Conservation (phyloP, 129 eudicot genomes). For the Lonicera japonica region DNA sequence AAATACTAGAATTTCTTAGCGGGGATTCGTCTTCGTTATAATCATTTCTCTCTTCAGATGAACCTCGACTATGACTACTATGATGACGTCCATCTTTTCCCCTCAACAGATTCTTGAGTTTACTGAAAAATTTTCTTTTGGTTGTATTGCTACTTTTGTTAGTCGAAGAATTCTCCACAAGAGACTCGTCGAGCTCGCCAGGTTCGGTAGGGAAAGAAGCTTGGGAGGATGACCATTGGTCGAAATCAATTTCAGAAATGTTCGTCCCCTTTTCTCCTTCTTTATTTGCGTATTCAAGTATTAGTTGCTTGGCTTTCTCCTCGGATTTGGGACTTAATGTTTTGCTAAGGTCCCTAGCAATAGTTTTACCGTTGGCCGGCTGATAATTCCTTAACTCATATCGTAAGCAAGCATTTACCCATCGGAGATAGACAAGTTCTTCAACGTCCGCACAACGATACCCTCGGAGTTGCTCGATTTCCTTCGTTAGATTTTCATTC, state of each 20-base stretch:
- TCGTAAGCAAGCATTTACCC: constrained; percentile 88
- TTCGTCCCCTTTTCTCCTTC: constrained; percentile 47
- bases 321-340: constrained; percentile 66
- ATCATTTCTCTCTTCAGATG: constrained; percentile 28
- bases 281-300: constrained; percentile 65
- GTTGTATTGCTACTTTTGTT: constrained; percentile 21
- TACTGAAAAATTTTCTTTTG: constrained; percentile 44
- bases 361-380: constrained; percentile 62
- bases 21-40: constrained; percentile 24
- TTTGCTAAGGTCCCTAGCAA: constrained; percentile 70
- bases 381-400: constrained; percentile 67
- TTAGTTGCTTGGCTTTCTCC: constrained; percentile 71
- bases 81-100: constrained; percentile 34
- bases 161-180: constrained; percentile 15
- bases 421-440: constrained; percentile 73
- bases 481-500: constrained; percentile 54
- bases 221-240: constrained; percentile 66
- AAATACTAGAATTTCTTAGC: not conserved
- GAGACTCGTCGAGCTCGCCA: constrained; percentile 41
- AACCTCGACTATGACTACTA: constrained; percentile 15
- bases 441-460: constrained; percentile 61
- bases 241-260: constrained; percentile 42
- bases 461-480: constrained; percentile 56
- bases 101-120: constrained; percentile 39
- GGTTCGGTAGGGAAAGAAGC: constrained; percentile 47